Percentiles rank a stretch among this genome's conserved stretches.
Conservation (phyloP, 2,329 filamentous ascomycete genomes). For the Scedosporium minutisporum region DNA sequence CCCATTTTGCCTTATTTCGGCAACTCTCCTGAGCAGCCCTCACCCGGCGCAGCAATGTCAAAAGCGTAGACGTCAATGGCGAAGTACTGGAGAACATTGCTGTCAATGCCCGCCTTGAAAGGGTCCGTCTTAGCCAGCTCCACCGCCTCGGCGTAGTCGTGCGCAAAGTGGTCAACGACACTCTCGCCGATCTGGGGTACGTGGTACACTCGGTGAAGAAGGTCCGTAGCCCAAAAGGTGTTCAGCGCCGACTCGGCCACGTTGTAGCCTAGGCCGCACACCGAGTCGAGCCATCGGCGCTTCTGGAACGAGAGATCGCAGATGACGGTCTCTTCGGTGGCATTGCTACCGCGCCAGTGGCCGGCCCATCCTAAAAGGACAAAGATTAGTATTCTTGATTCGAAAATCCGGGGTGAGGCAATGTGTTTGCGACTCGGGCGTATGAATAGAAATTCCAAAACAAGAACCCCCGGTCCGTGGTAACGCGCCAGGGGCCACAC, state of each 20-base stretch:
- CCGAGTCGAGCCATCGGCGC: conserved; percentile 45
- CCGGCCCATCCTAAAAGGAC: conserved; percentile 47
- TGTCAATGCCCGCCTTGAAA: conserved; percentile 43
- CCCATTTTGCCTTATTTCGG: background rate
- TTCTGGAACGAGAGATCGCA: conserved; percentile 52
- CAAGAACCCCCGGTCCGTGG: background rate
- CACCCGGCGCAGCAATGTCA: conserved; percentile 53
- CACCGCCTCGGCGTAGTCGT: conserved; percentile 45
- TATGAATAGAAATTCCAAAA: background rate
- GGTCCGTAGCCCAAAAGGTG: conserved; percentile 56
- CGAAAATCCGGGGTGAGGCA: no score
- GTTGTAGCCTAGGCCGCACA: conserved; percentile 55
- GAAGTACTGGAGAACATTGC: conserved; percentile 57
- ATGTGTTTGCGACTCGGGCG: no score
- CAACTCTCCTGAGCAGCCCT: conserved; percentile 46
- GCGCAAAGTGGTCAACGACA: conserved; percentile 52
- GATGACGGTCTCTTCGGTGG: conserved; percentile 58
- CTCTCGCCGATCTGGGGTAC: conserved; percentile 50
- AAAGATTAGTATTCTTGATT: background rate
- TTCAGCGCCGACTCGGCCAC: conserved; percentile 46
- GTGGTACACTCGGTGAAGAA: conserved; percentile 59
- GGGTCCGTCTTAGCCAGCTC: conserved; percentile 39
- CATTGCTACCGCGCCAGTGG: conserved; percentile 58
- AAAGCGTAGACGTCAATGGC: conserved; percentile 58
- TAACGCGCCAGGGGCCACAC: background rate